Conservation (phyloP, 495 filamentous ascomycete species). For the Podospora bellae-mahoneyi region DNA sequence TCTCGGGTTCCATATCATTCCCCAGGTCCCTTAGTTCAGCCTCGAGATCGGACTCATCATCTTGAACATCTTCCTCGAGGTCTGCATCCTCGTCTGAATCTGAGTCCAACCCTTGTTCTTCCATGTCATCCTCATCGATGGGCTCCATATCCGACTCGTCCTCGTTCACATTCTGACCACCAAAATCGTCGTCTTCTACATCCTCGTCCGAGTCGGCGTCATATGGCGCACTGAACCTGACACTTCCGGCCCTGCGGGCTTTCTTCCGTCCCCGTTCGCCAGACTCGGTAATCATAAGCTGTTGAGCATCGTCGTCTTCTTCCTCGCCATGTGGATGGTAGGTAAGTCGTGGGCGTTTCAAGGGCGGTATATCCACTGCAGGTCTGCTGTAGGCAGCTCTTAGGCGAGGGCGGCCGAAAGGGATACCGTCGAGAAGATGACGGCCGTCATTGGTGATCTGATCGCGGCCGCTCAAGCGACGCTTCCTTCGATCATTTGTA, state of each 20-base stretch:
- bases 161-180: slow-evolving; percentile 23
- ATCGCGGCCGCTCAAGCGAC: slow-evolving; percentile 72
- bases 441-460: slow-evolving; percentile 79
- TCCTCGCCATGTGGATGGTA: slow-evolving; percentile 38
- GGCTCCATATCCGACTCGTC: slow-evolving; percentile 15
- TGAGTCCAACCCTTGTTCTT: slow-evolving; percentile 18
- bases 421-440: slow-evolving; percentile 83
- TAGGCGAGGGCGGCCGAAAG: slow-evolving; percentile 75
- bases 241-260: slow-evolving; percentile 26
- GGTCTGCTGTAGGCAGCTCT: slow-evolving; percentile 61
- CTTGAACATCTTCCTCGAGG: slow-evolving; percentile 14
- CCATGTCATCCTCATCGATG: slow-evolving; percentile 34
- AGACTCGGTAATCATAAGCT: slow-evolving; percentile 37
- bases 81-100: slow-evolving; percentile 27
- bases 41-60: slow-evolving; percentile 23
- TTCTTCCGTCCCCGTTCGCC: slow-evolving; percentile 35
- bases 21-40: slow-evolving; percentile 24
- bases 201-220: slow-evolving; percentile 36
- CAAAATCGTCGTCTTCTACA: slow-evolving; percentile 26
- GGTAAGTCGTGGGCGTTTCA: slow-evolving; percentile 63
- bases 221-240: slow-evolving; percentile 16
- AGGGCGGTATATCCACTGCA: slow-evolving; percentile 66
- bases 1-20: slow-evolving; percentile 12
- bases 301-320: slow-evolving; percentile 29
- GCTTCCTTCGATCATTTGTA: slow-evolving; percentile 66